Percentiles rank a stretch among this genome's conserved stretches.
These are phyloP conservation scores for Bruguiera sexangula DNA, from an alignment of 345 rosid genomes.

Conservation along the genomic window DNA sequence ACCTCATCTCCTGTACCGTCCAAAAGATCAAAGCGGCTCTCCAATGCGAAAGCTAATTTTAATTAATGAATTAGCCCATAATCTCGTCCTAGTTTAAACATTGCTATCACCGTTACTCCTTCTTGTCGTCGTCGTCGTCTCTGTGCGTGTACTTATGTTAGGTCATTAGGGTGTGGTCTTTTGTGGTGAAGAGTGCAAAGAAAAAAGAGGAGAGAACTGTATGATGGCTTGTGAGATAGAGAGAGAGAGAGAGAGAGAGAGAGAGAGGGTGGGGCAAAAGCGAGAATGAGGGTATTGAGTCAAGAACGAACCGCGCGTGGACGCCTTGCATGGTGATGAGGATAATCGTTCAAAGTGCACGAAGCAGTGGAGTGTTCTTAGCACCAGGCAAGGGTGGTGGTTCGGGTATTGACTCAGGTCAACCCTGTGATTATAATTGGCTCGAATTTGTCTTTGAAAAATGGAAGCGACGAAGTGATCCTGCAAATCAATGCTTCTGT, in stretches of 20 bases:
- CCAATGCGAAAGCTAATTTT: conserved; percentile 57
- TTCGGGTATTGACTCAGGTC: conserved; percentile 99
- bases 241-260: background rate
- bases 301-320: conserved; percentile 99
- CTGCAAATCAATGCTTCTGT: too few species aligned
- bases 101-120: background rate
- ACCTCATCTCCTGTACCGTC: conserved; percentile 83
- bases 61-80: background rate
- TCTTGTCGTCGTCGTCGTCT: background rate
- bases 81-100: background rate
- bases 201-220: background rate
- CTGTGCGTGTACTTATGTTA: background rate
- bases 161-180: background rate
- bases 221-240: background rate
- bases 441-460: too few species aligned
- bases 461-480: too few species aligned
- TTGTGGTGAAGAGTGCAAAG: background rate
- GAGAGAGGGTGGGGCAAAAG: background rate
- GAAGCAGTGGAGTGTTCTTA: conserved; percentile 21
- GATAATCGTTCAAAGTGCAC: conserved; percentile 5
- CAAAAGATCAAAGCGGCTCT: conserved; percentile 89
- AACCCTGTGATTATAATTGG: conserved; percentile 33
- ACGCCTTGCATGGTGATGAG: conserved; percentile 59
- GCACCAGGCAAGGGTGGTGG: conserved; percentile 79
- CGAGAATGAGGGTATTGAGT: conserved; percentile 69